Evolutionary conservation across 2,329 filamentous ascomycete genomes (phyloP).

Genomic region (Emericellopsis atlantica): DNA sequence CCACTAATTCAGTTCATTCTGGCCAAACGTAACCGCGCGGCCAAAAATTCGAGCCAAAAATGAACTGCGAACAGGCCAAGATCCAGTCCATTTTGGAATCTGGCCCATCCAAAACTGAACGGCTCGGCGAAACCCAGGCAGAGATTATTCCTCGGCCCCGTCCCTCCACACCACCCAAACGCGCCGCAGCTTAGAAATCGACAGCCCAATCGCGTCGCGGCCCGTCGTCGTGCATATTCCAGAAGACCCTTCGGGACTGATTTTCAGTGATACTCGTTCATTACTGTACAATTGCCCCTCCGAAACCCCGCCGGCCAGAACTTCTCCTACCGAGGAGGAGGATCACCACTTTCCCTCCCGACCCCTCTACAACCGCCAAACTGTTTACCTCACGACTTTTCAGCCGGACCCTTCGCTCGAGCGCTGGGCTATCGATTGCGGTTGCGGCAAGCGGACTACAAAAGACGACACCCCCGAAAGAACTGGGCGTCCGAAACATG

Average conservation of each 20-base stretch:
- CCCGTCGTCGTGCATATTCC: not conserved
- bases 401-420: constrained; percentile 63
- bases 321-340: not conserved
- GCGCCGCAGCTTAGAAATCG: constrained; percentile 3
- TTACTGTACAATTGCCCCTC: not conserved
- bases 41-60: too few species aligned
- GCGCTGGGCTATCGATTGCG: constrained; percentile 62
- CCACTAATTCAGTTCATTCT: too few species aligned
- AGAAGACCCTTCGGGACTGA: too few species aligned
- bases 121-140: too few species aligned
- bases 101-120: too few species aligned
- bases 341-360: not conserved
- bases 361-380: constrained; percentile 44
- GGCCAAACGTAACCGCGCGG: too few species aligned
- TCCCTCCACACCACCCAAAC: not conserved
- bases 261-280: too few species aligned
- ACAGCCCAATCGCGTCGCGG: constrained; percentile 3
- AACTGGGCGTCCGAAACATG: constrained; percentile 50
- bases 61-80: too few species aligned
- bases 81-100: too few species aligned
- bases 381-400: constrained; percentile 83
- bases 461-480: constrained; percentile 24
- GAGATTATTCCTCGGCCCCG: too few species aligned
- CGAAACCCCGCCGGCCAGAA: not conserved
- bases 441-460: constrained; percentile 53